Base-by-base conservation (phyloP, 257 asterid genomes). In the Solanum medicagineum region DNA sequence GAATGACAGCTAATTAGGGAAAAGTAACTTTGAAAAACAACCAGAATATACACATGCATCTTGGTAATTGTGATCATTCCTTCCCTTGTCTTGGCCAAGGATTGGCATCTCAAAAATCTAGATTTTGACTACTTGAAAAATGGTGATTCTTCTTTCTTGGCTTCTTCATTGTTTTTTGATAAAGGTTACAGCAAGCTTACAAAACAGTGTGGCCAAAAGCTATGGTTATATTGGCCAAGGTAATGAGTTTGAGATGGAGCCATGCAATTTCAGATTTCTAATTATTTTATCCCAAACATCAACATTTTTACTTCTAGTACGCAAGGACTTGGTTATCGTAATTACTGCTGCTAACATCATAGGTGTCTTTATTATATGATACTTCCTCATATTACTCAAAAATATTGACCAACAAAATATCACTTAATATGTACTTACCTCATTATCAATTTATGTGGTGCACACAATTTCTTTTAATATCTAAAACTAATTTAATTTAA, bases 101-200 rank as follows among this genome's bases (percentile, higher is more conserved):
- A 79, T 84, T 60, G 81, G 85, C 74, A 77, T 87, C 81, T 80
- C 89, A 77, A 79, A 84, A 80, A 59, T 68, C 85, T 45, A 81
- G 80, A 87, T 36, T 80, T 87, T 80, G 63, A 87, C 87, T 60
- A 36, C 59, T 79, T 85, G 56, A 84, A 65, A 68, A n/a, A 51
- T 82, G 44, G 71, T 71, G 0, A 57, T 12, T 55, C 62, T 14
- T 22, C 13, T 22, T 86, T 86, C 77, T 86, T 77, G 77, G 75
- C 77, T 24, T 82, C 62, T 60, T 82, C 57, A 42, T 82, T 24
- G 60, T 51, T 29, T 24, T 74, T 26, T 77, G n/a, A 49, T 51
- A 82, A 62, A 77, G 4, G 71, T 62, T 60, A 82, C 82, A 49
- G 60, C 54, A 69, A 65, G 22, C 54, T 29, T 32, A 68, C 82